Base-by-base conservation (phyloP, 2,329 filamentous ascomycete species). In the Stagonosporopsis vannaccii region DNA sequence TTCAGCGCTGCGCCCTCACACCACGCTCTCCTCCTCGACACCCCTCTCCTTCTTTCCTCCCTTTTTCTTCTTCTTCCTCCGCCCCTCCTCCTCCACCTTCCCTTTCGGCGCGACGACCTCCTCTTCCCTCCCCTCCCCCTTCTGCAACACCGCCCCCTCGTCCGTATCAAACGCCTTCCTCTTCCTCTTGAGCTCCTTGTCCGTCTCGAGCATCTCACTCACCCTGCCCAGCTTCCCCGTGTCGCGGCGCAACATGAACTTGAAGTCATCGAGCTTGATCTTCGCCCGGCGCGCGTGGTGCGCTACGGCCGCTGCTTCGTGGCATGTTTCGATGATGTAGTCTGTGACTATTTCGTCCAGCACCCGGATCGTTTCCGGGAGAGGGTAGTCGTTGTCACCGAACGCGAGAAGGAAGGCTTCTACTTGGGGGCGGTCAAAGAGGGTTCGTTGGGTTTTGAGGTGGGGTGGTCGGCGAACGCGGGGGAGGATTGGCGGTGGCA, bases 231-330 rank as follows among this genome's bases (percentile, higher is more conserved):
- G 82, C 74, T 96, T 96, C 56, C 85, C 82, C 8, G 90, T 88
- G 70, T 98, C 96, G 62, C 90, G 87, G 28, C 95, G 86, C 66
- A 98, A 86, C 35, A 92, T 92, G 77, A 96, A 99, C 71, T 96
- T 92, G 79, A 99, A 97, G 77, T 99, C 95, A 71, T 97, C 94
- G 70, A 96, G 91, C 77, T 99, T 99, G 79, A 99, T 92, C 79
- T 99, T 99, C 70, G 96, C 91, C 2, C 95, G 90, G 0, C 92
- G 90, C 2, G 90, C 88, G 77, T 96, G 91, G 75, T 91, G 88
- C 0, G 95, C 95, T 49, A 89, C 88, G 40, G 91, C 87, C 4
- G 92, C 91, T 4, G 95, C 94, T 72, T 92, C 89, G 80, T 96
- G 95, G 78, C 91, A 94, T 51, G 95, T 88, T 75, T 95, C 92